These are phyloP conservation scores for Colletotrichum liaoningense DNA, from an alignment of 2,329 filamentous ascomycete genomes.

Conservation along the genomic window DNA sequence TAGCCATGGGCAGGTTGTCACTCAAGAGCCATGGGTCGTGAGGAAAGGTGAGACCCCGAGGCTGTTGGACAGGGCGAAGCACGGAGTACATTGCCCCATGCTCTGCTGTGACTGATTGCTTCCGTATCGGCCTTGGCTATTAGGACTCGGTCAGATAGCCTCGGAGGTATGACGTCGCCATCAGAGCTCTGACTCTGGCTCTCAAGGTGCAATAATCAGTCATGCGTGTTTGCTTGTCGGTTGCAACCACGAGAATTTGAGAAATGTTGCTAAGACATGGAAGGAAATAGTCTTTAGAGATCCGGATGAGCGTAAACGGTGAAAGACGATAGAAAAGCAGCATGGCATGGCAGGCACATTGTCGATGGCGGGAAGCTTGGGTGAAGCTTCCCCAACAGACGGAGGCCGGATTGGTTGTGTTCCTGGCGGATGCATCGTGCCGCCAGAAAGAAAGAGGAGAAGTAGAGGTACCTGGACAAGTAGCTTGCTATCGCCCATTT, in stretches of 20 bases:
- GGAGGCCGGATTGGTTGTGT: neutral
- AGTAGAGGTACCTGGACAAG: neutral
- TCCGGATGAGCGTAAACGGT: neutral
- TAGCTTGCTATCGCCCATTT: constrained; percentile 19
- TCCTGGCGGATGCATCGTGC: neutral
- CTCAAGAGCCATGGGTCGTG: neutral
- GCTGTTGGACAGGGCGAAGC: neutral
- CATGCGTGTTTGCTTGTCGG: neutral
- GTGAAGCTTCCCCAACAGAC: neutral
- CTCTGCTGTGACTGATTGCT: neutral
- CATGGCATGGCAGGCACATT: neutral
- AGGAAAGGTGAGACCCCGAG: constrained; percentile 4
- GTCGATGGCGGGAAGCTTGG: constrained; percentile 1
- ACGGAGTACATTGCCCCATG: constrained; percentile 5
- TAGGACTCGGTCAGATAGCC: neutral
- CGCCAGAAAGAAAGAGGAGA: neutral
- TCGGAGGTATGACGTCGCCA: constrained; percentile 25
- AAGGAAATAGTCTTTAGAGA: neutral
- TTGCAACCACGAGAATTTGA: neutral
- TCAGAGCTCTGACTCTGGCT: constrained; percentile 12
- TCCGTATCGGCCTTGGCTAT: constrained; percentile 21
- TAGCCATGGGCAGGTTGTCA: neutral
- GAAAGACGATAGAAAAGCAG: neutral
- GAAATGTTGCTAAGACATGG: neutral
- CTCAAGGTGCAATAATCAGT: neutral